Percentiles rank a stretch among this genome's conserved stretches.
Evolutionary conservation across 768 basidiomycete genomes (phyloP).

Genomic region (Pisolithus sp.): DNA sequence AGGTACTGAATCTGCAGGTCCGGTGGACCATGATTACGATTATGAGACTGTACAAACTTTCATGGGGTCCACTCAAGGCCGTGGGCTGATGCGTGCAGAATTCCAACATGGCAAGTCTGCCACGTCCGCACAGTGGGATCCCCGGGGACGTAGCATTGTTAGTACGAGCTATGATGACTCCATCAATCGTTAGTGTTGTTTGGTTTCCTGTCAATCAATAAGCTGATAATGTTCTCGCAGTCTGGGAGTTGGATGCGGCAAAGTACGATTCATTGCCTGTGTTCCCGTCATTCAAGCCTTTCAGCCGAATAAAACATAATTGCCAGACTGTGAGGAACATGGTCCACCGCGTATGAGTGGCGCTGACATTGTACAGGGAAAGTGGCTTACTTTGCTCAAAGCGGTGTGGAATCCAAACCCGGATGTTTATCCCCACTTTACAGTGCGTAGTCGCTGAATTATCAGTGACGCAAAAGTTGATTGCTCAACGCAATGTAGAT

Average conservation of each 20-base stretch:
- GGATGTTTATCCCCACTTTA: slow-evolving; percentile 78
- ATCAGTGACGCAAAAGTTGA: background rate
- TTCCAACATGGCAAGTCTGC: slow-evolving; percentile 70
- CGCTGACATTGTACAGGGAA: slow-evolving; percentile 44
- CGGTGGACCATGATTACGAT: slow-evolving; percentile 25
- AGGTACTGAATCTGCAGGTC: background rate
- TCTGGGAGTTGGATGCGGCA: slow-evolving; percentile 66
- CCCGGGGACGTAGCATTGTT: slow-evolving; percentile 68
- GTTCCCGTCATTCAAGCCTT: slow-evolving; percentile 61
- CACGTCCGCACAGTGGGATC: slow-evolving; percentile 84
- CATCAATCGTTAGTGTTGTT: slow-evolving; percentile 49
- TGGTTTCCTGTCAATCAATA: background rate
- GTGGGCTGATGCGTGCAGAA: slow-evolving; percentile 53
- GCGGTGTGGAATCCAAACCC: slow-evolving; percentile 78
- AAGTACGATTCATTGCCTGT: slow-evolving; percentile 39
- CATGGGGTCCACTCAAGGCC: slow-evolving; percentile 44
- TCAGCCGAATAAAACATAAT: slow-evolving; percentile 57
- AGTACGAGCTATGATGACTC: slow-evolving; percentile 84
- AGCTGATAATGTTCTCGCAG: slow-evolving; percentile 32
- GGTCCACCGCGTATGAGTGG: background rate
- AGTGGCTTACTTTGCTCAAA: slow-evolving; percentile 73
- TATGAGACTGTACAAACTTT: slow-evolving; percentile 44
- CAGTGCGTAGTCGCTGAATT: slow-evolving; percentile 38
- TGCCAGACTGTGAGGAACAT: slow-evolving; percentile 66
- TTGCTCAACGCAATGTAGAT: slow-evolving; percentile 36